Evolutionary conservation across 1,139 yeast species (phyloP), one percentile per base, ranked within the genome.

Genomic region (Blastobotrys persicus): DNA sequence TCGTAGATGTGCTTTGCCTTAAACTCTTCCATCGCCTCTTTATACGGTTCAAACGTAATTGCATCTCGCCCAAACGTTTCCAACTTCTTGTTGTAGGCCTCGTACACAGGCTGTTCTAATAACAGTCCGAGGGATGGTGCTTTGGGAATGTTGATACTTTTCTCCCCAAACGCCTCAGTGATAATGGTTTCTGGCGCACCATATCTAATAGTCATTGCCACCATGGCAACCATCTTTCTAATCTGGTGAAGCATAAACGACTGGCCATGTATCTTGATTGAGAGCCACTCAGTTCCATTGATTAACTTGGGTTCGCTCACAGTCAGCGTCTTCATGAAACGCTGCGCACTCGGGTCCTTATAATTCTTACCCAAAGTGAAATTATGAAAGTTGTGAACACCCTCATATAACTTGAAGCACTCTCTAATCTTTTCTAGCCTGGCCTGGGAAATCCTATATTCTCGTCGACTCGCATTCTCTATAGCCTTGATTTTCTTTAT

Each of bases 221-320:
- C 96, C 95, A 92, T 85, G 23, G 97, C 94, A 52, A 94, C 88
- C 99, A 92, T 92, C 67, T 92, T 92, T 66, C 99, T 81, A 63
- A 92, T 92, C 74, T 92, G 99, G 69, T 92, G 98, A 55, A 92
- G 76, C 99, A 94, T 94, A 68, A 92, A 92, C 6, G 97, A 88
- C 70, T 92, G 98, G 2, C 99, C 99, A 65, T 92, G 98, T 55
- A 92, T 88, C 70, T 92, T 92, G 62, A 94, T 84, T 1, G 96
- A 87, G 3, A 88, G 79, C 99, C 99, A 92, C 65, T 92, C 98
- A 4, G 97, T 89, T 46, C 88, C 89, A 61, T 91, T 87, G 59
- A 94, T 91, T 45, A 88, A 83, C 67, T 88, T 88, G 2, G 98
- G 98, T 1, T 88, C 95, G n/a, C 89, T 80, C 0, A 88, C 95